phyloP scores from a whole-genome alignment of 2,329 filamentous ascomycete species.

The Simplicillium sp. region DNA sequence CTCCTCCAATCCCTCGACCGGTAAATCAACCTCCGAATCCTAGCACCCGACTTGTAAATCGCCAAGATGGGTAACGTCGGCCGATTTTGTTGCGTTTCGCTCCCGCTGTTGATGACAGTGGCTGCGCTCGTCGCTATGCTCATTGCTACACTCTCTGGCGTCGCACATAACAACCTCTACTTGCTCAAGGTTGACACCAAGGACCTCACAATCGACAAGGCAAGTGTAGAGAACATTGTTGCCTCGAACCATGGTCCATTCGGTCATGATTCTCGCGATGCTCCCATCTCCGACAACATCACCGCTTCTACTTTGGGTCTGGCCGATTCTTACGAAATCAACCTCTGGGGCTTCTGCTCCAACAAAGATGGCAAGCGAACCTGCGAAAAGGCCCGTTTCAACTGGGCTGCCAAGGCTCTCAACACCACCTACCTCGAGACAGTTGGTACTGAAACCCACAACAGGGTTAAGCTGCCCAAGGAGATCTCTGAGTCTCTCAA shows the following conservation, averaged over 20 bases:
- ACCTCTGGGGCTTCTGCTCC: slow-evolving; percentile 81
- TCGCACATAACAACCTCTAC: slow-evolving; percentile 46
- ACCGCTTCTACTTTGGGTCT: slow-evolving; percentile 52
- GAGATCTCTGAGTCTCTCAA: slow-evolving; percentile 59
- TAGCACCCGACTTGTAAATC: no score
- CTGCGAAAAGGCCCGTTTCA: slow-evolving; percentile 62
- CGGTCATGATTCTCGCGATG: slow-evolving; percentile 11
- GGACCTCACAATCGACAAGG: slow-evolving; percentile 14
- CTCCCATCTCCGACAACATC: slow-evolving; percentile 33
- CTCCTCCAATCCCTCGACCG: no score
- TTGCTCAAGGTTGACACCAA: slow-evolving; percentile 51
- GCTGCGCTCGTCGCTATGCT: slow-evolving; percentile 63
- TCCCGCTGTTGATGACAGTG: slow-evolving; percentile 75
- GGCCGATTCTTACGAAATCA: slow-evolving; percentile 69
- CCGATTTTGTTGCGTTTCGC: slow-evolving; percentile 75
- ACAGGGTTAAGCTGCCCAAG: slow-evolving; percentile 56
- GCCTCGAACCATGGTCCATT: slow-evolving; percentile 13
- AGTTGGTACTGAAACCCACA: slow-evolving; percentile 35
- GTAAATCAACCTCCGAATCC: slow-evolving; percentile 9
- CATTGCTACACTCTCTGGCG: slow-evolving; percentile 44
- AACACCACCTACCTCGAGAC: slow-evolving; percentile 49
- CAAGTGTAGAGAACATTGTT: no score
- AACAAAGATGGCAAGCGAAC: slow-evolving; percentile 42
- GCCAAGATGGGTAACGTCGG: slow-evolving; percentile 49
- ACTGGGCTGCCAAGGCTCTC: slow-evolving; percentile 70